phyloP scores from a whole-genome alignment of 352 stramenopile genomes.

The Phytophthora meadii region DNA sequence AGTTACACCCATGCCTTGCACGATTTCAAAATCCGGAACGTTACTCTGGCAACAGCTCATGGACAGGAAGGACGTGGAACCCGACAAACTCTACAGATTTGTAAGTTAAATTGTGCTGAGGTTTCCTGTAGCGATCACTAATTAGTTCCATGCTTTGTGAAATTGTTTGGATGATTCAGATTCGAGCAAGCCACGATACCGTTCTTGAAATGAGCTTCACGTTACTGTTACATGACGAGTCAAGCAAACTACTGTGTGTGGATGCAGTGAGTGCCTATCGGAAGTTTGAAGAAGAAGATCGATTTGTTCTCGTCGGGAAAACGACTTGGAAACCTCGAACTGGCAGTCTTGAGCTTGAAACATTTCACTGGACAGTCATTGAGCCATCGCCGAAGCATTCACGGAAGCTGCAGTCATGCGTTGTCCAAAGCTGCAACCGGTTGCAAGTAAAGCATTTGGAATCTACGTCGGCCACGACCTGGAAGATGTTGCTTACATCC shows the following conservation, averaged over 20 bases:
- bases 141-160: neutral
- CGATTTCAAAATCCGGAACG: conserved; percentile 1
- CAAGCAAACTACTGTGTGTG: conserved; percentile 1
- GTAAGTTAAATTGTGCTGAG: conserved; percentile 5
- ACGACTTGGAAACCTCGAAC: conserved; percentile 12
- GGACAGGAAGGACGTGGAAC: conserved; percentile 11
- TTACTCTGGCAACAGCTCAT: conserved; percentile 21
- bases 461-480: neutral
- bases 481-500: conserved; percentile 4
- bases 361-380: conserved; percentile 24
- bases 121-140: neutral
- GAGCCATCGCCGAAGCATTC: conserved; percentile 2
- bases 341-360: conserved; percentile 10
- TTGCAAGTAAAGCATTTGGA: conserved; percentile 15
- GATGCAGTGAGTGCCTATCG: conserved; percentile 20
- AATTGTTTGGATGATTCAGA: conserved; percentile 2
- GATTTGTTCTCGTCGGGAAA: conserved; percentile 20
- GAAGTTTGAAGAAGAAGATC: conserved; percentile 16
- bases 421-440: conserved; percentile 17
- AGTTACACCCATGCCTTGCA: conserved; percentile 15
- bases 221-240: conserved; percentile 10
- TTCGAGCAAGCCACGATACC: conserved; percentile 2
- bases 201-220: conserved; percentile 22
- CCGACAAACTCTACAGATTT: conserved; percentile 19
- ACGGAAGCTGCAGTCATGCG: neutral